phyloP scores from a whole-genome alignment of 495 filamentous ascomycete species.

The Aspergillus mulundensis region DNA sequence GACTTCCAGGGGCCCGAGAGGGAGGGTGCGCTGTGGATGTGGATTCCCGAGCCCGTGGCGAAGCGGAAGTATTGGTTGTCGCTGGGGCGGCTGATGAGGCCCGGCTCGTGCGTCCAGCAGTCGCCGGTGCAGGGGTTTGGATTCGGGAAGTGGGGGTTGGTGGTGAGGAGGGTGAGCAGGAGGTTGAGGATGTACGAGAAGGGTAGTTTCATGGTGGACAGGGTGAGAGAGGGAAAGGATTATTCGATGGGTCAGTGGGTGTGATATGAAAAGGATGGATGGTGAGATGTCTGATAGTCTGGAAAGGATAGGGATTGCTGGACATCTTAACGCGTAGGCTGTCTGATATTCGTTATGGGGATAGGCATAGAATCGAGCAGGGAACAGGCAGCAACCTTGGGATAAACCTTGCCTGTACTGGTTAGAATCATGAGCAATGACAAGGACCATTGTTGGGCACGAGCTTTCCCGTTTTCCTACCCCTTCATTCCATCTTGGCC shows the following conservation, averaged over 20 bases:
- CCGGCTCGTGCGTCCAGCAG: slow-evolving; percentile 12
- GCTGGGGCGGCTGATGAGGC: neutral
- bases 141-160: neutral
- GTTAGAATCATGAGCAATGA: too few relatives aligned
- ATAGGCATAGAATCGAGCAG: too few relatives aligned
- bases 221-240: neutral
- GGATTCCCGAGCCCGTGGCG: slow-evolving; percentile 4
- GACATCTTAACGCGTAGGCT: too few relatives aligned
- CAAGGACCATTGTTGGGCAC: too few relatives aligned
- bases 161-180: neutral
- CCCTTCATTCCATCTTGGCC: too few relatives aligned
- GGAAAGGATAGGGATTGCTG: too few relatives aligned
- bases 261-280: too few relatives aligned
- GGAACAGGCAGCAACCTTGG: too few relatives aligned
- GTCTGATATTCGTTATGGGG: too few relatives aligned
- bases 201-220: neutral
- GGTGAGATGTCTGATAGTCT: too few relatives aligned
- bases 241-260: neutral
- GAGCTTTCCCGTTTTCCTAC: too few relatives aligned
- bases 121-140: slow-evolving; percentile 7
- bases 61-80: slow-evolving; percentile 13
- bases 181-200: neutral
- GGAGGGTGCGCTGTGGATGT: neutral
- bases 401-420: too few relatives aligned
- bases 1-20: slow-evolving; percentile 5